phyloP scores from a whole-genome alignment of 208 protist genomes.

The Acanthamoeba lugdunensis region DNA sequence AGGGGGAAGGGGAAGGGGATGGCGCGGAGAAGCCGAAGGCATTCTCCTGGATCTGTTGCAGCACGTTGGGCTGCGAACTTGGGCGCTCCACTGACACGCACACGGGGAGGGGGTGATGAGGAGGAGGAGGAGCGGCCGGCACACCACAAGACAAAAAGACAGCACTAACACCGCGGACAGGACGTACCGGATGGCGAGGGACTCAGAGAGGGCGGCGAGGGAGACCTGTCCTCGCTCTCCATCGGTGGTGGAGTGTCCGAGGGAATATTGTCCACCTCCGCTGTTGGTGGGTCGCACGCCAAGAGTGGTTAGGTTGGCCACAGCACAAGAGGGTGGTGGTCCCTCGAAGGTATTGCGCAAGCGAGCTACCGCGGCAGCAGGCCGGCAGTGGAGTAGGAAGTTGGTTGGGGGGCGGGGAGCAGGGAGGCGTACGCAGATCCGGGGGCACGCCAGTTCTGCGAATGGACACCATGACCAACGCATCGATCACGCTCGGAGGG shows the following conservation, averaged over 20 bases:
- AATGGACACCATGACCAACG: slow-evolving; percentile 23
- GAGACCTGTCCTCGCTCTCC: neutral
- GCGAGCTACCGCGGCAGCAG: too few relatives aligned
- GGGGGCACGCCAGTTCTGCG: slow-evolving; percentile 18
- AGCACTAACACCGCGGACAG: too few relatives aligned
- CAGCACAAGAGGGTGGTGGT: too few relatives aligned
- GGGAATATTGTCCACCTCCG: neutral
- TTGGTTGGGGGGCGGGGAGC: neutral
- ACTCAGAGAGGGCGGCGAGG: slow-evolving; percentile 23
- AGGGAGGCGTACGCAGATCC: slow-evolving; percentile 4
- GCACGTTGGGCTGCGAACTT: slow-evolving; percentile 9
- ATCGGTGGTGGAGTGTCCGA: neutral
- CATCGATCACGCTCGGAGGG: slow-evolving; percentile 14
- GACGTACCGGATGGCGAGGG: neutral
- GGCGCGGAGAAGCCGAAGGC: neutral
- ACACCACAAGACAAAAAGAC: too few relatives aligned
- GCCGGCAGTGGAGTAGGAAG: neutral
- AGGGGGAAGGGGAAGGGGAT: neutral
- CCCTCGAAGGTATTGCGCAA: too few relatives aligned
- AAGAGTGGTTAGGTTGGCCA: too few relatives aligned
- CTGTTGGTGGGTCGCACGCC: neutral
- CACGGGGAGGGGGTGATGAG: too few relatives aligned
- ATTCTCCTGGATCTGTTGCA: neutral
- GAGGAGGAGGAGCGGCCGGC: too few relatives aligned
- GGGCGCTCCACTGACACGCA: neutral